Percentiles rank a stretch among this genome's conserved stretches.
Evolutionary conservation across 805 yeast species (phyloP).

Genomic region (Saccharomycopsis fodiens): DNA sequence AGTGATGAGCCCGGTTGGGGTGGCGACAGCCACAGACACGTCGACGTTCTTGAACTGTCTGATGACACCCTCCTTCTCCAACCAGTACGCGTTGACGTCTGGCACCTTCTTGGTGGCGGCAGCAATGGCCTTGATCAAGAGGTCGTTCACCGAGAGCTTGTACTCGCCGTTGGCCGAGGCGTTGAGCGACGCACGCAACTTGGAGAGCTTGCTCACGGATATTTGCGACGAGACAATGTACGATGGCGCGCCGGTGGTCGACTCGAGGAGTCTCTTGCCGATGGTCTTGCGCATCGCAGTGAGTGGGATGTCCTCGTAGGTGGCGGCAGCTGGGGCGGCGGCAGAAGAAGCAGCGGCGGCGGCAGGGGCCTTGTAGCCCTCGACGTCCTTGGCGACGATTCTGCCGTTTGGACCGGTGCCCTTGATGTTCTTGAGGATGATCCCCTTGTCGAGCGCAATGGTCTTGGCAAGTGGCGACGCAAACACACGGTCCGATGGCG

Average conservation of each 20-base stretch:
- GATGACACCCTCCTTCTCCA: constrained; percentile 80
- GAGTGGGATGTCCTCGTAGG: constrained; percentile 78
- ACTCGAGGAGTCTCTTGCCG: constrained; percentile 78
- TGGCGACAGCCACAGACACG: constrained; percentile 97
- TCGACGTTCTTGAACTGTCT: constrained; percentile 90
- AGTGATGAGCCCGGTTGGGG: constrained; percentile 94
- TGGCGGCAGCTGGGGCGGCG: constrained; percentile 41
- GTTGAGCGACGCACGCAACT: constrained; percentile 86
- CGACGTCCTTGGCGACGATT: constrained; percentile 86
- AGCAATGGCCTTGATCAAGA: constrained; percentile 90
- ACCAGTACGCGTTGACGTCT: constrained; percentile 89
- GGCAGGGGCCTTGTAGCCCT: constrained; percentile 39
- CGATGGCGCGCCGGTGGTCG: constrained; percentile 83
- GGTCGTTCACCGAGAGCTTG: constrained; percentile 89
- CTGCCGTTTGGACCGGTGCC: constrained; percentile 97
- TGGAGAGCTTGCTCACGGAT: constrained; percentile 82
- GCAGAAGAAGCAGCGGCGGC: constrained; percentile 40
- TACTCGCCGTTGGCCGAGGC: constrained; percentile 77
- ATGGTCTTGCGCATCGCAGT: constrained; percentile 91
- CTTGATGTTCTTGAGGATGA: constrained; percentile 72
- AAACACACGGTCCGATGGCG: constrained; percentile 60
- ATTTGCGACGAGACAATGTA: constrained; percentile 85
- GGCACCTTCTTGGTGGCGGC: constrained; percentile 88
- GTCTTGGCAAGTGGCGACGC: constrained; percentile 96
- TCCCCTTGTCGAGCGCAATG: constrained; percentile 86